These are phyloP conservation scores for Emiliania huxleyi DNA, from an alignment of 78 protist species.

Conservation along the genomic window DNA sequence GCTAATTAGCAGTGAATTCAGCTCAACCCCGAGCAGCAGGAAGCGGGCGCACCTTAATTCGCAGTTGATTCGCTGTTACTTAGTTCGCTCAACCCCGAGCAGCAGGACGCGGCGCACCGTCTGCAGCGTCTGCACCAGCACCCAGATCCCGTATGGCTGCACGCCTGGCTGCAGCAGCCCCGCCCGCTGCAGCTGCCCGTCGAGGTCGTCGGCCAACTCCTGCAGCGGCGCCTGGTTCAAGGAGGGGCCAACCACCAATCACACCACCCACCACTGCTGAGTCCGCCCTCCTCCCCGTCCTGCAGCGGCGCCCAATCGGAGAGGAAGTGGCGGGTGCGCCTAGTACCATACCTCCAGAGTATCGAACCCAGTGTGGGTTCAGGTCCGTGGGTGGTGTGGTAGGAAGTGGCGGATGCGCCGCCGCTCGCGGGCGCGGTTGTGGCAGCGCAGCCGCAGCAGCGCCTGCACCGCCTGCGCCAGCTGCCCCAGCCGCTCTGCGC, in stretches of 20 bases:
- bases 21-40: no score
- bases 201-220: not conserved
- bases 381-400: no score
- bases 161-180: not conserved
- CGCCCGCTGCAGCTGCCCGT: not conserved
- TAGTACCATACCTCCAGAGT: no score
- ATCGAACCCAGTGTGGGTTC: no score
- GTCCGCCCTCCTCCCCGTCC: no score
- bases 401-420: not conserved
- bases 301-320: not conserved
- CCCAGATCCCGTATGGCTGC: not conserved
- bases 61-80: no score
- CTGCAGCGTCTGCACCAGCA: not conserved
- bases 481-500: not conserved
- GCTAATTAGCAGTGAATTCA: no score
- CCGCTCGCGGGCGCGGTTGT: not conserved
- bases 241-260: no score
- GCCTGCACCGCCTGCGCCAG: not conserved
- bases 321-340: not conserved
- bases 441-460: not conserved
- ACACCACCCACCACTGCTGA: no score
- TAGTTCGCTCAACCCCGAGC: slow-evolving; percentile 1
- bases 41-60: no score
- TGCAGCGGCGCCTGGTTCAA: not conserved
- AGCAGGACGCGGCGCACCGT: not conserved